Percentiles rank a stretch among this genome's conserved stretches.
Evolutionary conservation across 2,329 filamentous ascomycete species (phyloP).

Genomic region (Pyrenophora teres): DNA sequence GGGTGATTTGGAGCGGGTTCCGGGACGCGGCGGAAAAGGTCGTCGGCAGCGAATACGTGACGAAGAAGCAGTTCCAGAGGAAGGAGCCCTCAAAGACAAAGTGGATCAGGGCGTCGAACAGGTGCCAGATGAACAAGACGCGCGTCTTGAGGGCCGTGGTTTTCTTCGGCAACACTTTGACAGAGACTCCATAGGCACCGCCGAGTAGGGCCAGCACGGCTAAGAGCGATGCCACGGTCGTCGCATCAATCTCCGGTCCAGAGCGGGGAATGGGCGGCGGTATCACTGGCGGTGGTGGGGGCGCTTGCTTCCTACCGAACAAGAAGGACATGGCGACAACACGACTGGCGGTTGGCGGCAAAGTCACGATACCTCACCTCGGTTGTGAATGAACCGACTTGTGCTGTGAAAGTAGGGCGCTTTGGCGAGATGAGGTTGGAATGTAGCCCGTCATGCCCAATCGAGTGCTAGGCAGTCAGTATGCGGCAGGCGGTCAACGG

Average conservation of each 20-base stretch:
- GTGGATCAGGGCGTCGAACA: conserved; percentile 90
- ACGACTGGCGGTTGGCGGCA: background rate
- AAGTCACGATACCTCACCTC: conserved; percentile 6
- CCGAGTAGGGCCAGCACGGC: conserved; percentile 60
- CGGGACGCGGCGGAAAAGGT: conserved; percentile 35
- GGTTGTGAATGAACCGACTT: conserved; percentile 11
- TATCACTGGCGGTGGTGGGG: conserved; percentile 61
- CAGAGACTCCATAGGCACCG: conserved; percentile 57
- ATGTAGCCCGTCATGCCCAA: conserved; percentile 25
- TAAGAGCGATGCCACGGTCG: conserved; percentile 61
- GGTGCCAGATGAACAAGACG: conserved; percentile 90
- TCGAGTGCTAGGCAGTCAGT: conserved; percentile 15
- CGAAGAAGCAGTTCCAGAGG: conserved; percentile 93
- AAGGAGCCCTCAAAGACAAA: conserved; percentile 89
- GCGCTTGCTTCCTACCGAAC: conserved; percentile 28
- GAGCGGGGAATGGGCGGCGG: conserved; percentile 61
- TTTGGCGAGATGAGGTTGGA: conserved; percentile 11
- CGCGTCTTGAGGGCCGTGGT: conserved; percentile 64
- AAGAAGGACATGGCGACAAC: conserved; percentile 22
- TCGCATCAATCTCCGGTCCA: conserved; percentile 50
- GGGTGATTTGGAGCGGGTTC: conserved; percentile 39
- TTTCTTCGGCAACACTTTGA: conserved; percentile 57
- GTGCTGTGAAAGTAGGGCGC: conserved; percentile 13
- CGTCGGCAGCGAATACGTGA: conserved; percentile 55
- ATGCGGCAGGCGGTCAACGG: conserved; percentile 35